Evolutionary conservation across 371 early-diverging fungal genomes (phyloP), one percentile per base, ranked within the genome.

Genomic region (Batkoa obscura): DNA sequence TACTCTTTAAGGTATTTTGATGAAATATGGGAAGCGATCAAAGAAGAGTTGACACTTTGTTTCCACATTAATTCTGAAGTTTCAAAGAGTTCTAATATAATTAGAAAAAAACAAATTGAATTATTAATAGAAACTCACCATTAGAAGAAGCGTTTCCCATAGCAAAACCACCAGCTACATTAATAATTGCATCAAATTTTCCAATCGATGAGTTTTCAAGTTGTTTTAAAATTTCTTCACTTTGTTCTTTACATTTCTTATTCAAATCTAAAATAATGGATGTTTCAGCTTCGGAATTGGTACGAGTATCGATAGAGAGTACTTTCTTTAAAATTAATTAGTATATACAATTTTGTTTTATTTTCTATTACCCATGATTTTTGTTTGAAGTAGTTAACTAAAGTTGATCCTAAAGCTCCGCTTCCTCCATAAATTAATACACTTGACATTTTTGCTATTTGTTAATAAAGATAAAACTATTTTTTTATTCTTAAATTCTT

Each of bases 111-210:
- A 23, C 2, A 43, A 13, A n/a, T n/a, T n/a, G n/a, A n/a, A n/a
- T n/a, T 47, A 9, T 6, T 42, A 4, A 43, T 0, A 52, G 41
- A 17, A 35, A 0, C 17, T 47, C 72, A 85, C 86, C 79, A 56
- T 69, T 60, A 62, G 72, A 75, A 5, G 72, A 72, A 30, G 88
- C 80, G 62, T 86, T 88, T n/a, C 96, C 96, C 42, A 93, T 93
- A 35, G 84, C 88, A 91, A 93, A 96, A 34, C 97, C 97, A 53
- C 97, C 97, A 36, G 97, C 94, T 3, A 89, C 94, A 65, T 88
- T 90, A 39, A 96, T 65, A 45, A 96, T 71, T 3, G 87, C 91
- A 55, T 84, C 84, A 9, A 87, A 66, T 58, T 85, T 80, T 46
- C 62, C 70, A 2, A 66, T 65, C 10, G 71, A 56, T 8, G 31